A percentile compares a stretch with the other conserved stretches of the same genome.
Evolutionary conservation across 1,284 basidiomycete species (phyloP).

Genomic region (Coniferiporia sulphurascens): DNA sequence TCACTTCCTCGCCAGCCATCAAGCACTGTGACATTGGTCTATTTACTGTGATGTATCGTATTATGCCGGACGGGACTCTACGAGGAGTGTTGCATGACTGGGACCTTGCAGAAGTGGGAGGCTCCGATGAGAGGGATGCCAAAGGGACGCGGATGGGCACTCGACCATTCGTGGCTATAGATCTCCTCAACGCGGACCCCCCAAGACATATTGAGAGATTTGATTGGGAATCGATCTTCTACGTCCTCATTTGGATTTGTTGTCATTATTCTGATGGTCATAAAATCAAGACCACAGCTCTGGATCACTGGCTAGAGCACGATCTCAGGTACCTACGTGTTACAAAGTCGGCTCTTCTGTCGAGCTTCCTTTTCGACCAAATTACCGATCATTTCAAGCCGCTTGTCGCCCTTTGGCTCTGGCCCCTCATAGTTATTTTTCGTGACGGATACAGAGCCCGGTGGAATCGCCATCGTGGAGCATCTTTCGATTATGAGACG

Average conservation of each 20-base stretch:
- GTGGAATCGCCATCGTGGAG: no score
- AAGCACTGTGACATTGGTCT: conserved; percentile 9
- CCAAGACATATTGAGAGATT: not conserved
- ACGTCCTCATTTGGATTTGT: conserved; percentile 4
- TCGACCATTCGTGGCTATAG: conserved; percentile 4
- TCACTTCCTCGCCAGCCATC: not conserved
- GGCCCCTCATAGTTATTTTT: not conserved
- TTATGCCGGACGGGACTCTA: not conserved
- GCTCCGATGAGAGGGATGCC: not conserved
- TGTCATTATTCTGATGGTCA: not conserved
- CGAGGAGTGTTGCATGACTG: conserved; percentile 11
- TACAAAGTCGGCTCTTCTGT: not conserved
- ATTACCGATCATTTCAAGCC: not conserved
- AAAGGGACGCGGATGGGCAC: not conserved
- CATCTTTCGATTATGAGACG: not conserved
- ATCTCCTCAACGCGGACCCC: not conserved
- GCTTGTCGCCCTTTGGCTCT: not conserved
- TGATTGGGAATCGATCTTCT: conserved; percentile 8
- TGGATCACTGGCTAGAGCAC: not conserved
- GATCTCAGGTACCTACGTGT: not conserved
- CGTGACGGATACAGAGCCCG: not conserved
- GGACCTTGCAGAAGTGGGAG: not conserved
- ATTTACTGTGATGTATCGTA: conserved; percentile 3
- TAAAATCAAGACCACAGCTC: not conserved
- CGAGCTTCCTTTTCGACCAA: not conserved